Evolutionary conservation across 2,329 filamentous ascomycete genomes (phyloP).

Genomic region (Cladophialophora immunda): DNA sequence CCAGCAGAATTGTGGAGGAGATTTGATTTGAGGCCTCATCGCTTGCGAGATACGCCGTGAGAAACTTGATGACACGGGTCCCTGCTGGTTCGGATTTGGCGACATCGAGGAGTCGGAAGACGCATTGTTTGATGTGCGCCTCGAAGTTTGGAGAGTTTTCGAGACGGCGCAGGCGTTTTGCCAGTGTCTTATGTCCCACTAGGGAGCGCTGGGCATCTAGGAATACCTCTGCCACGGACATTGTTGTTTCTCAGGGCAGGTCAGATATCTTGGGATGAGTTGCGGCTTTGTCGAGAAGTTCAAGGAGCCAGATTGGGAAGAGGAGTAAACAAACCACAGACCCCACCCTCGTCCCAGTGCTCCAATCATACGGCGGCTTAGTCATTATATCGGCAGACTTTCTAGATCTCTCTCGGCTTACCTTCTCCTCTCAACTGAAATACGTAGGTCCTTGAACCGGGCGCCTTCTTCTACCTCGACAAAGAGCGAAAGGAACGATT

Average conservation of each 20-base stretch:
- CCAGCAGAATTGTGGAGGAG: constrained; percentile 69
- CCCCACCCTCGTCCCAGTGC: no score
- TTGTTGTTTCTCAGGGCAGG: constrained; percentile 11
- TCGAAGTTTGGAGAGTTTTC: constrained; percentile 81
- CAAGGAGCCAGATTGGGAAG: neutral
- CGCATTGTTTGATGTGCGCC: constrained; percentile 81
- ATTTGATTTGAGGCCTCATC: constrained; percentile 85
- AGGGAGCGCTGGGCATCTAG: constrained; percentile 87
- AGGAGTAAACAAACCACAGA: constrained; percentile 4
- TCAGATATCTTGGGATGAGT: neutral
- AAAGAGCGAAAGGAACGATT: neutral
- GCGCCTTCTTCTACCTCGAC: no score
- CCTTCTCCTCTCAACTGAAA: neutral
- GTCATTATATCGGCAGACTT: neutral
- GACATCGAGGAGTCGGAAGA: constrained; percentile 81
- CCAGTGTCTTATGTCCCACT: constrained; percentile 87
- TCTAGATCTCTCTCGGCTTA: neutral
- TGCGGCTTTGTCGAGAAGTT: neutral
- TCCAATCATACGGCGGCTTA: neutral
- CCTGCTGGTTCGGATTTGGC: constrained; percentile 92
- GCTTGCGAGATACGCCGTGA: constrained; percentile 86
- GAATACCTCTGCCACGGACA: constrained; percentile 56
- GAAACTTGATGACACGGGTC: constrained; percentile 83
- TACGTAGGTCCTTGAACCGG: no score
- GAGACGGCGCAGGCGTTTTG: constrained; percentile 85